These are phyloP conservation scores for Linum tenue DNA, from an alignment of 345 rosid genomes.

Conservation along the genomic window DNA sequence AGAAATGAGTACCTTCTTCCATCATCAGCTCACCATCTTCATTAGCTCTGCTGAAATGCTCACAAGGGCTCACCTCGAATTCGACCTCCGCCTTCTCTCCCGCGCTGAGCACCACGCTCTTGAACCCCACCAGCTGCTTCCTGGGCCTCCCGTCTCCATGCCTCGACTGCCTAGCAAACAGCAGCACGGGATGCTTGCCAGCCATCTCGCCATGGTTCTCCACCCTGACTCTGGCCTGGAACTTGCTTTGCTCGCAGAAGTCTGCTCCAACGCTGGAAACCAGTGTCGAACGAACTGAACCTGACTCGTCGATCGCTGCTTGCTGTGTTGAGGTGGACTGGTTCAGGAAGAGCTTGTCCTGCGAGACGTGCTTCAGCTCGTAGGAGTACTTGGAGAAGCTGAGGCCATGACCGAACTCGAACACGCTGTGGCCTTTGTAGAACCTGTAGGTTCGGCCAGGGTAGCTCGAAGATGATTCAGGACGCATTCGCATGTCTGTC, in stretches of 20 bases:
- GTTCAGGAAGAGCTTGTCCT: conserved; percentile 29
- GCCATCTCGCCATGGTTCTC: conserved; percentile 49
- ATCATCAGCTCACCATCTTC: conserved; percentile 58
- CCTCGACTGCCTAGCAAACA: conserved; percentile 40
- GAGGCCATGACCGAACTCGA: conserved; percentile 63
- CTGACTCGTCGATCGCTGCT: conserved; percentile 4
- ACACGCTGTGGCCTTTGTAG: conserved; percentile 55
- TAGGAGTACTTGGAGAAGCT: conserved; percentile 66
- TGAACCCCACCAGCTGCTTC: conserved; percentile 64
- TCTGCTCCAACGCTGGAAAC: conserved; percentile 44
- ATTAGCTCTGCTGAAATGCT: conserved; percentile 55
- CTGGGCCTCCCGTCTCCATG: conserved; percentile 43
- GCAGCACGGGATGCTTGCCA: conserved; percentile 70
- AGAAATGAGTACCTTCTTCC: conserved; percentile 59
- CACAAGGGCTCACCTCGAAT: conserved; percentile 51
- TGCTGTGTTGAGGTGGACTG: conserved; percentile 15
- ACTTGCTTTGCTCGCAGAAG: conserved; percentile 36
- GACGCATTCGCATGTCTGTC: conserved; percentile 51
- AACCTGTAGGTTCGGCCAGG: conserved; percentile 63
- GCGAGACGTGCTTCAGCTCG: conserved; percentile 23
- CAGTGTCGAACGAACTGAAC: conserved; percentile 15
- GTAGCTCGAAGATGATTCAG: conserved; percentile 26
- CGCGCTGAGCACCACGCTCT: conserved; percentile 46
- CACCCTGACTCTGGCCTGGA: conserved; percentile 36
- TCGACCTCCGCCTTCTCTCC: conserved; percentile 45